A percentile compares a stretch with the other conserved stretches of the same genome.
Evolutionary conservation across 768 basidiomycete genomes (phyloP).

Genomic region (Boletus insuetus): DNA sequence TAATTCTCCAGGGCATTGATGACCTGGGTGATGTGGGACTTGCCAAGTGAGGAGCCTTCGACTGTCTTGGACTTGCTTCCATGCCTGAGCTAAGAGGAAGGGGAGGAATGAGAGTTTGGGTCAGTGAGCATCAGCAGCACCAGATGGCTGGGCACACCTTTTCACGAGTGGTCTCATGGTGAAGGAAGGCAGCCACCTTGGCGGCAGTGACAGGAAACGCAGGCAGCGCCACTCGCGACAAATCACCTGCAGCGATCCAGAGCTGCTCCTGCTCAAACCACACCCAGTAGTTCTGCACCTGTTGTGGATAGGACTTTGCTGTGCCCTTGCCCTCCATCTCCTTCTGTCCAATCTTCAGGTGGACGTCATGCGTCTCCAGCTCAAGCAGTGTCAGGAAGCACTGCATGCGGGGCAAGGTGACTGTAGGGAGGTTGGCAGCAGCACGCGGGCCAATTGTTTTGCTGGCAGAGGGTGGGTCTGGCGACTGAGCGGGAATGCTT

Average conservation of each 20-base stretch:
- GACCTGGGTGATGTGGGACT: constrained; percentile 25
- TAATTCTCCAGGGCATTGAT: constrained; percentile 31
- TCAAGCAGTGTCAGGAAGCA: background rate
- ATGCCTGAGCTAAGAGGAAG: background rate
- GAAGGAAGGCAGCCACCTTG: constrained; percentile 32
- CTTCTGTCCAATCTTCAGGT: background rate
- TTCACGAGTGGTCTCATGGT: constrained; percentile 25
- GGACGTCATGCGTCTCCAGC: background rate
- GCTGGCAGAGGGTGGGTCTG: no score
- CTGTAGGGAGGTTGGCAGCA: no score
- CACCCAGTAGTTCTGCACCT: constrained; percentile 25
- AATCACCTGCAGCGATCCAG: background rate
- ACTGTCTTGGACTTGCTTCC: constrained; percentile 13
- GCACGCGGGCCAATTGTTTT: no score
- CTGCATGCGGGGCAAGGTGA: background rate
- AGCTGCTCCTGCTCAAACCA: constrained; percentile 25
- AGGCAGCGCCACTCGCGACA: constrained; percentile 8
- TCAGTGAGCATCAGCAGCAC: no score
- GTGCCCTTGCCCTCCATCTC: constrained; percentile 26
- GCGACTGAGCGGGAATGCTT: no score
- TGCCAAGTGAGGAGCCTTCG: constrained; percentile 25
- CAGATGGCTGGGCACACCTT: constrained; percentile 22
- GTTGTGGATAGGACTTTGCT: constrained; percentile 20
- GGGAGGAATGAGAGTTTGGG: no score
- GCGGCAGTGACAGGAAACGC: constrained; percentile 29